Base-by-base conservation (phyloP, 768 basidiomycete species). In the Suillus discolor region DNA sequence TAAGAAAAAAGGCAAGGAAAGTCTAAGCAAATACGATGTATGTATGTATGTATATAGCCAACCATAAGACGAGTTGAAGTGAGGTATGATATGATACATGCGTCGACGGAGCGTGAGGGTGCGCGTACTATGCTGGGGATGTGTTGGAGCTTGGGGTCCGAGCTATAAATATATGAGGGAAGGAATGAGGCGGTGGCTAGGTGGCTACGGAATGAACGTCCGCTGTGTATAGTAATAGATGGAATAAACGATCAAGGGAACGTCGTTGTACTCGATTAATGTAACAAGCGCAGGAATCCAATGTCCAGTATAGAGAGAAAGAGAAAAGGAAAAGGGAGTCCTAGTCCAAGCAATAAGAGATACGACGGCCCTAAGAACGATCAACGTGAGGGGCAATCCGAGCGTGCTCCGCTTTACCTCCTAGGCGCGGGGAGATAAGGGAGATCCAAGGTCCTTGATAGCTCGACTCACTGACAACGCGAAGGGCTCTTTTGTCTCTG, bases 41-140 rank as follows among this genome's bases (percentile, higher is more conserved):
- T 51, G 25, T 51, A 6, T 47, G 20, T 47, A 49, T 13, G 9
- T n/a, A 23, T 51, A 49, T 49, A 59, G 39, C 18, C 39, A 59
- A 38, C 57, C 20, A 13, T 51, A 23, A 23, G 11, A 34, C 34
- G 20, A 55, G 20, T 55, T 34, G 31, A 41, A 25, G 39, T 41
- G 57, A 59, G 23, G 57, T 59, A 59, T 59, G 57, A 59, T 59
- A 59, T 59, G 57, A 59, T 59, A 41, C 57, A 39, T 59, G 38
- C 57, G 16, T 41, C 39, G 11, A 41, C 39, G 39, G 23, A 38
- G 25, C 11, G 39, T 25, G 15, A 25, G 23, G n/a, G 38, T 38
- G 39, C 9, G 23, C 34, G 38, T 38, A 25, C 16, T 55, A 55
- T 55, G 54, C 54, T 34, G 20, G 11, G 11, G 31, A 55, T 20